These are phyloP conservation scores for Thelonectria discophora DNA, from an alignment of 2,329 filamentous ascomycete species.

Conservation along the genomic window DNA sequence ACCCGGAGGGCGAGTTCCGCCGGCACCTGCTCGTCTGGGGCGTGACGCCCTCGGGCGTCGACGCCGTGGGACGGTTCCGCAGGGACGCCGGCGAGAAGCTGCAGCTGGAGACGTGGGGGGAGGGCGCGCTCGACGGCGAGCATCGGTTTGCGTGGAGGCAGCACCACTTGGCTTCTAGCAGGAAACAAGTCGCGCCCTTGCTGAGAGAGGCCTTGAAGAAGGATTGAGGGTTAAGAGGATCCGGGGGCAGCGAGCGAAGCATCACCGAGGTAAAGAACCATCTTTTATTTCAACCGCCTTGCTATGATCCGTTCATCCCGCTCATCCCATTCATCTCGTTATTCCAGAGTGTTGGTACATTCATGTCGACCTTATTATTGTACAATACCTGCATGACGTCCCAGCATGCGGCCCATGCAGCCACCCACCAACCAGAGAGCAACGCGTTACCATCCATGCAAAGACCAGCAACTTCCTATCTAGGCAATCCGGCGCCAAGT, in stretches of 20 bases:
- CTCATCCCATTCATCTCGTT: constrained; percentile 8
- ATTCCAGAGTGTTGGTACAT: constrained; percentile 25
- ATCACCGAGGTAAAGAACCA: neutral
- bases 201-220: constrained; percentile 64
- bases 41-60: constrained; percentile 57
- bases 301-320: too few species aligned
- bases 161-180: constrained; percentile 65
- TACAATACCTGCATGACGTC: constrained; percentile 15
- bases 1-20: constrained; percentile 63
- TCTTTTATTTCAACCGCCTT: neutral
- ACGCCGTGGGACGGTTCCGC: constrained; percentile 65
- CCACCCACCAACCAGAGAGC: neutral
- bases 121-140: constrained; percentile 56
- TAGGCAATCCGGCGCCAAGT: neutral
- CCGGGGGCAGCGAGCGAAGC: constrained; percentile 1
- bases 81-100: constrained; percentile 56
- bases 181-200: constrained; percentile 76
- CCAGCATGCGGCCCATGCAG: constrained; percentile 16
- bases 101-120: constrained; percentile 63
- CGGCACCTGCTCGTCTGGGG: constrained; percentile 76
- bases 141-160: constrained; percentile 75
- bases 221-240: constrained; percentile 21
- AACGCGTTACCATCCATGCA: neutral
- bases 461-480: neutral
- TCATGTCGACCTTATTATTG: constrained; percentile 15